Base-by-base conservation (phyloP, 1,284 basidiomycete species). In the Ustilago xerochloae region DNA sequence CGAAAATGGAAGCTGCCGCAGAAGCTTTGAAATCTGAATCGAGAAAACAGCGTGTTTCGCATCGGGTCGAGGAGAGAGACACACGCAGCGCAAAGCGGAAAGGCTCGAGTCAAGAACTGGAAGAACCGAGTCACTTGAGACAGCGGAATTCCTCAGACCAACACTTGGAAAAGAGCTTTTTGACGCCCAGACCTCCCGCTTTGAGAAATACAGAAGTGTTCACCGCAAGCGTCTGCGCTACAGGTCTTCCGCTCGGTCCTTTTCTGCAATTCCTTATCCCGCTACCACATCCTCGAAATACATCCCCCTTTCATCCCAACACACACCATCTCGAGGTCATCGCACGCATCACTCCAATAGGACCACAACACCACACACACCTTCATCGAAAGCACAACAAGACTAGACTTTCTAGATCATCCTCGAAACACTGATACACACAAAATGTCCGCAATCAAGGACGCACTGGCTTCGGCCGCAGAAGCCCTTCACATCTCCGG, bases 391-490 rank as follows among this genome's bases (percentile, higher is more conserved):
- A 30, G 46, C 29, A 9, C 13, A 18, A 18, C 45, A 24, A 54
- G 35, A 16, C 20, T 30, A 47, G 46, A 32, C 41, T 28, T 8
- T 39, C 39, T 45, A 67, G 46, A 33, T 32, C 13, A n/a, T 2
- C 33, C 9, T 30, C 30, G n/a, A n/a, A n/a, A n/a, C n/a, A n/a
- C n/a, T n/a, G n/a, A n/a, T n/a, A 61, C 36, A n/a, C 41, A 16
- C 33, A 77, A 6, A 46, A 79, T 79, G 75, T 71, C 78, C 59
- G 70, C 76, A 15, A 78, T 80, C 69, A 77, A 80, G 73, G 78
- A 80, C 68, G 73, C 78, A 7, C 51, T 80, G 46, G 56, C 73
- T 10, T 64, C 67, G 46, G 78, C 78, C 52, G 78, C 78, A 43
- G 78, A 78, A 46, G 70, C 69, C 12, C 73, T 80, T 45, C 72